Percentiles rank a stretch among this genome's conserved stretches.
These are phyloP conservation scores for Ramularia endophylla DNA, from an alignment of 2,329 filamentous ascomycete species.

Conservation along the genomic window DNA sequence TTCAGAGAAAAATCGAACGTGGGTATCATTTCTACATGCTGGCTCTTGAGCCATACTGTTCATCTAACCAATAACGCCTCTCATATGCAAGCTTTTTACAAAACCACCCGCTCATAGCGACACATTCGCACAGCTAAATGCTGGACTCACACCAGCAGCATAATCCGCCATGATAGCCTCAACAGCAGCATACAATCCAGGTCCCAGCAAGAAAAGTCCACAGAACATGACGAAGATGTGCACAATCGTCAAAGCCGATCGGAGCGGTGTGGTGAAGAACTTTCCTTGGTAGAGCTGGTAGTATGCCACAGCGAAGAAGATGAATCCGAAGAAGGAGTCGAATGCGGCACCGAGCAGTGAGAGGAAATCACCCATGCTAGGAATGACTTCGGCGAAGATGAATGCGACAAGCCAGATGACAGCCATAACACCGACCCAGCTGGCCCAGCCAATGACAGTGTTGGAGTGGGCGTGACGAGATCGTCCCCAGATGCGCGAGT, in stretches of 20 bases:
- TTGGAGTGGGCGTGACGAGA: constrained; percentile 44
- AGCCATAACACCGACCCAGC: constrained; percentile 39
- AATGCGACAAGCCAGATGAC: constrained; percentile 42
- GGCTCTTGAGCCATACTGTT: too few species aligned
- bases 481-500: constrained; percentile 37
- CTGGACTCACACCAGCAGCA: constrained; percentile 37
- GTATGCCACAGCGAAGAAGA: constrained; percentile 47
- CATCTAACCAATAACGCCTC: too few species aligned
- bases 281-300: constrained; percentile 39
- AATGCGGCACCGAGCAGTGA: constrained; percentile 45
- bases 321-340: constrained; percentile 48
- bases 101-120: constrained; percentile 35
- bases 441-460: constrained; percentile 44
- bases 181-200: constrained; percentile 48
- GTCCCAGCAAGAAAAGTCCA: constrained; percentile 47
- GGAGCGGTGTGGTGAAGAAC: constrained; percentile 33
- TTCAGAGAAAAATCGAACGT: too few species aligned
- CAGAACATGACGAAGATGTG: constrained; percentile 41
- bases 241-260: constrained; percentile 40
- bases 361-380: constrained; percentile 47
- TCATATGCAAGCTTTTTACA: too few species aligned
- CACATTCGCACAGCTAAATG: constrained; percentile 47
- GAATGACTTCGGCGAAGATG: constrained; percentile 45
- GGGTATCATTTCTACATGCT: too few species aligned
- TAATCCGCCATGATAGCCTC: constrained; percentile 50